These are phyloP conservation scores for Ceratocystis destructans DNA, from an alignment of 2,329 filamentous ascomycete species.

Conservation along the genomic window DNA sequence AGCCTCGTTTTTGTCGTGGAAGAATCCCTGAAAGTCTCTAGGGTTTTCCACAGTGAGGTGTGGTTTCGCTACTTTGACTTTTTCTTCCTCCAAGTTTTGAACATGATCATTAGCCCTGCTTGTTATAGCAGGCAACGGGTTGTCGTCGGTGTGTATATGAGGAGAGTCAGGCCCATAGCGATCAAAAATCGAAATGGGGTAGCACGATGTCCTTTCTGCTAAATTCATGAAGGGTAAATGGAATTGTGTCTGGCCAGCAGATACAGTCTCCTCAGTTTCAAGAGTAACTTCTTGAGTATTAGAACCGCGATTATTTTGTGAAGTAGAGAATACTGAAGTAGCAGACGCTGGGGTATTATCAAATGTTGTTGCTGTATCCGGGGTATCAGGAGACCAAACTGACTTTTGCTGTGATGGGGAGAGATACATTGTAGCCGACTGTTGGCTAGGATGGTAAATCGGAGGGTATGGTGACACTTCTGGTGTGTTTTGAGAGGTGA, in stretches of 20 bases:
- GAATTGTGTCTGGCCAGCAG: not conserved
- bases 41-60: not conserved
- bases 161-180: slow-evolving; percentile 12
- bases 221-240: slow-evolving; percentile 2
- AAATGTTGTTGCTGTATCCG: slow-evolving; percentile 34
- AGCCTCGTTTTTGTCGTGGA: slow-evolving; percentile 9
- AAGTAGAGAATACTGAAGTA: slow-evolving; percentile 1
- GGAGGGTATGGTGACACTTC: slow-evolving; percentile 18
- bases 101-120: not conserved
- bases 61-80: not conserved
- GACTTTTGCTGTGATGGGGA: slow-evolving; percentile 12
- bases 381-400: slow-evolving; percentile 47
- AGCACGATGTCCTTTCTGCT: slow-evolving; percentile 9
- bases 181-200: slow-evolving; percentile 18
- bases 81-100: not conserved
- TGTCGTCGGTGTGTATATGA: slow-evolving; percentile 3
- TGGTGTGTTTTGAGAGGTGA: slow-evolving; percentile 3
- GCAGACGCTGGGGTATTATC: slow-evolving; percentile 18
- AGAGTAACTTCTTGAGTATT: not conserved
- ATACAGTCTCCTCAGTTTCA: not conserved
- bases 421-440: slow-evolving; percentile 5
- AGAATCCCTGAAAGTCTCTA: not conserved
- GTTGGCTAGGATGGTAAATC: slow-evolving; percentile 2
- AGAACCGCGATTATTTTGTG: not conserved
- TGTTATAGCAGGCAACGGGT: not conserved